Conservation (phyloP, 148 eudicot genomes). For the Camellia granthamiana region DNA sequence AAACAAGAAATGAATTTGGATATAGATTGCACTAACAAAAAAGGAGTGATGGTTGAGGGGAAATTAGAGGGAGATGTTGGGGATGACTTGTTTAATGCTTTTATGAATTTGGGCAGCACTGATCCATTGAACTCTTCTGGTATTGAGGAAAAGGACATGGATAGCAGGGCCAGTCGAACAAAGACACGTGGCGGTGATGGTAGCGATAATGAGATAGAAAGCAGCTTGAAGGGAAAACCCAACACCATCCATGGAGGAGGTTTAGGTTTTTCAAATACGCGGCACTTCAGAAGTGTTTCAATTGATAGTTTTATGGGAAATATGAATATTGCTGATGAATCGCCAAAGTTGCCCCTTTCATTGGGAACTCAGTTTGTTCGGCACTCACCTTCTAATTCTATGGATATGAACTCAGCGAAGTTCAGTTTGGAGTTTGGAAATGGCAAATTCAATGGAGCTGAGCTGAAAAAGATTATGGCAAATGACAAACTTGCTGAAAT, state of each 20-base stretch:
- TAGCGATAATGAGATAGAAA: slow-evolving; percentile 55
- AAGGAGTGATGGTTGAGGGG: slow-evolving; percentile 9
- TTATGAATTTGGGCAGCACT: slow-evolving; percentile 40
- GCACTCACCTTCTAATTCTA: slow-evolving; percentile 32
- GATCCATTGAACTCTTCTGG: slow-evolving; percentile 42
- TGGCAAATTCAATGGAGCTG: slow-evolving; percentile 42
- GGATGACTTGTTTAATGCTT: slow-evolving; percentile 33
- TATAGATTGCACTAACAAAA: not conserved
- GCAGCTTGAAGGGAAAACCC: slow-evolving; percentile 24
- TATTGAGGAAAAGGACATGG: slow-evolving; percentile 41
- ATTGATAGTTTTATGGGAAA: slow-evolving; percentile 57
- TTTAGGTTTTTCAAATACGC: slow-evolving; percentile 6
- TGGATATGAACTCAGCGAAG: slow-evolving; percentile 29
- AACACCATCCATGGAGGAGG: slow-evolving; percentile 19
- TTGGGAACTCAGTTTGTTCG: slow-evolving; percentile 30
- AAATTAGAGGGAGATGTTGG: slow-evolving; percentile 33
- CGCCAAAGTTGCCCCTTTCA: slow-evolving; percentile 34
- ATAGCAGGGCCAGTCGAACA: slow-evolving; percentile 44
- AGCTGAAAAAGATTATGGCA: slow-evolving; percentile 51
- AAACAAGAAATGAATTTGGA: slow-evolving; percentile 30
- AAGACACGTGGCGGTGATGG: slow-evolving; percentile 37
- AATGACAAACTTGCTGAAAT: slow-evolving; percentile 52
- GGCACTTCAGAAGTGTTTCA: slow-evolving; percentile 50
- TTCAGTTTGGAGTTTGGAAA: slow-evolving; percentile 43
- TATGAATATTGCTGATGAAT: slow-evolving; percentile 35